Evolutionary conservation across 2,329 filamentous ascomycete genomes (phyloP).

Genomic region (Ambrosiella cleistominuta): DNA sequence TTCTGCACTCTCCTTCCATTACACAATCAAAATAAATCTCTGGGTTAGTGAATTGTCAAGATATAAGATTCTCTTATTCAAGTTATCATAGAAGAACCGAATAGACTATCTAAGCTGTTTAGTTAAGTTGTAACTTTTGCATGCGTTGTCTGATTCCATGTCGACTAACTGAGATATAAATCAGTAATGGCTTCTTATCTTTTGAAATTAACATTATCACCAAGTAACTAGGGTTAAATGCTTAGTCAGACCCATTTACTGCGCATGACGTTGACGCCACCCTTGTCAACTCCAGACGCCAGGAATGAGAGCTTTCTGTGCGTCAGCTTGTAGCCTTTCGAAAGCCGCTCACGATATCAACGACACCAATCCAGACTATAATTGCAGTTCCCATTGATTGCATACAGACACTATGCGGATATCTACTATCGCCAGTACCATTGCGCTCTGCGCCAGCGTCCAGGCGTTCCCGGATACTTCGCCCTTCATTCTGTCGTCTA

Average conservation of each 20-base stretch:
- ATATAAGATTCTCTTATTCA: too few species aligned
- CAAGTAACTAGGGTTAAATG: neutral
- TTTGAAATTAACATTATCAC: neutral
- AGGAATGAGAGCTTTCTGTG: slow-evolving; percentile 1
- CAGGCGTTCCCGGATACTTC: slow-evolving; percentile 72
- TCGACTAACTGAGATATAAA: neutral
- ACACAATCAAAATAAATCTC: too few species aligned
- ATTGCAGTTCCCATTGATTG: neutral
- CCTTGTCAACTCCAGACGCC: neutral
- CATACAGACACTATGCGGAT: slow-evolving; percentile 33
- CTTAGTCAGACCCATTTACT: neutral
- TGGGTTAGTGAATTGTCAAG: too few species aligned
- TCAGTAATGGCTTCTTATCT: neutral
- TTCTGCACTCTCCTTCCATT: too few species aligned
- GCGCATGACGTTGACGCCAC: neutral
- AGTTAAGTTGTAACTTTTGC: too few species aligned
- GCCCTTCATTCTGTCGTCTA: slow-evolving; percentile 79
- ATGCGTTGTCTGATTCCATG: too few species aligned
- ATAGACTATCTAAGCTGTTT: too few species aligned
- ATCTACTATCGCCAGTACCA: slow-evolving; percentile 30
- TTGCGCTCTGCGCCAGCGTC: slow-evolving; percentile 39
- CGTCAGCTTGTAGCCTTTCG: neutral
- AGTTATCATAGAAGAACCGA: too few species aligned
- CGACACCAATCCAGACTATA: neutral
- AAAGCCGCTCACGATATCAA: neutral